A percentile compares a stretch with the other conserved stretches of the same genome.
phyloP scores from a whole-genome alignment of 2,329 filamentous ascomycete species.

The Apiospora marii region DNA sequence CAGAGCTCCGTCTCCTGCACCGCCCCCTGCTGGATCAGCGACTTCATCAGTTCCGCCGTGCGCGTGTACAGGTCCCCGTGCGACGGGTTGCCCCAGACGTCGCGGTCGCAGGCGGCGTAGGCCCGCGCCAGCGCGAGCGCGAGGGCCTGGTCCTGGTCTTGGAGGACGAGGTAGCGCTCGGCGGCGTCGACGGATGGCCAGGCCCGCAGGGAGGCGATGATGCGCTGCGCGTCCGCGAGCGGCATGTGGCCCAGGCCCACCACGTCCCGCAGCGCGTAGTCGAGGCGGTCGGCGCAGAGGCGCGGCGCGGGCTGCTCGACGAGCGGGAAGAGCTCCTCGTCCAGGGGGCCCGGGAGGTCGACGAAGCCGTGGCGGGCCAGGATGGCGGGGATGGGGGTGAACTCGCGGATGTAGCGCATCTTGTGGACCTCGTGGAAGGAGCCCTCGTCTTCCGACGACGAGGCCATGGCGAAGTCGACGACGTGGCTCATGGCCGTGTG shows the following conservation, averaged over 20 bases:
- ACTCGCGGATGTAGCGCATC: slow-evolving; percentile 41
- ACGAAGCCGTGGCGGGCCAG: slow-evolving; percentile 42
- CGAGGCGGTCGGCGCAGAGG: slow-evolving; percentile 49
- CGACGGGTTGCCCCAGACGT: slow-evolving; percentile 48
- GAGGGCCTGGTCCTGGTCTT: slow-evolving; percentile 32
- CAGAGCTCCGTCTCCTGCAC: slow-evolving; percentile 44
- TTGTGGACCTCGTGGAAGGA: slow-evolving; percentile 52
- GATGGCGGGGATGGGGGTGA: slow-evolving; percentile 44
- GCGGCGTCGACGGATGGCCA: slow-evolving; percentile 38
- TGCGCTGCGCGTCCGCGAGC: slow-evolving; percentile 38
- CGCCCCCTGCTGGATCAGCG: slow-evolving; percentile 32
- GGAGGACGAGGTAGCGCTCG: slow-evolving; percentile 43
- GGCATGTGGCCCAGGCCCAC: slow-evolving; percentile 43
- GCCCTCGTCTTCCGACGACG: slow-evolving; percentile 41
- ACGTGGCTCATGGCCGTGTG: slow-evolving; percentile 51
- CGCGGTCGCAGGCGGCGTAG: slow-evolving; percentile 44
- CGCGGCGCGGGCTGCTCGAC: slow-evolving; percentile 48
- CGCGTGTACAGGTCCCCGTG: slow-evolving; percentile 45
- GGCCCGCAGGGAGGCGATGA: slow-evolving; percentile 40
- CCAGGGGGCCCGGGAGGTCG: slow-evolving; percentile 37
- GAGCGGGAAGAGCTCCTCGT: slow-evolving; percentile 48
- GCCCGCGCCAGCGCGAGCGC: slow-evolving; percentile 43
- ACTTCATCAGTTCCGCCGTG: slow-evolving; percentile 44
- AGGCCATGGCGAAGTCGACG: slow-evolving; percentile 46
- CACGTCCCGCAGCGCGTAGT: slow-evolving; percentile 48